phyloP scores from a whole-genome alignment of 2,329 filamentous ascomycete genomes.

The Penicillium sp. region DNA sequence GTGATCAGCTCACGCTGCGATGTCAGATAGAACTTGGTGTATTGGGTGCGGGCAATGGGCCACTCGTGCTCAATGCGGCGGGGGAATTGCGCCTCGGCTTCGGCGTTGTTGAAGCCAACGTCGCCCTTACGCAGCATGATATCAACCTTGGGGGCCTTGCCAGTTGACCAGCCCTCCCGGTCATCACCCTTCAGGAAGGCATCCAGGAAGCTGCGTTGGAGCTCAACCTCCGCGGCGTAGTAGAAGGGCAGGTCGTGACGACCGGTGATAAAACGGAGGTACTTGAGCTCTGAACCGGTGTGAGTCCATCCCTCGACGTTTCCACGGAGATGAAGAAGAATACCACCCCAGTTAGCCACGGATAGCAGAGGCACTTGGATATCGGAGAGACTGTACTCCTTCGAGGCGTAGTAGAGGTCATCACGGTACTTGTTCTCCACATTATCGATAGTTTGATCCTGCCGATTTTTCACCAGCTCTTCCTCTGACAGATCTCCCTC shows the following conservation, averaged over 20 bases:
- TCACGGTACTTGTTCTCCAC: constrained; percentile 60
- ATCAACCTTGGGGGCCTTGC: constrained; percentile 62
- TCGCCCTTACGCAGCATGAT: constrained; percentile 66
- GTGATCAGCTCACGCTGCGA: constrained; percentile 46
- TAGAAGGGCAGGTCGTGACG: constrained; percentile 74
- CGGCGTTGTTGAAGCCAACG: constrained; percentile 66
- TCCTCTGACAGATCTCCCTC: constrained; percentile 42
- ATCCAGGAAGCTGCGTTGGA: constrained; percentile 68
- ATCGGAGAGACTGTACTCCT: constrained; percentile 65
- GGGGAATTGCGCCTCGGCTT: constrained; percentile 58
- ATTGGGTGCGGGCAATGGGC: constrained; percentile 67
- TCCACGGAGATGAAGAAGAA: constrained; percentile 67
- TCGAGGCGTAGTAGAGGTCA: constrained; percentile 64
- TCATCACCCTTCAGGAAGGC: constrained; percentile 72
- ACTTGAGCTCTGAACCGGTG: constrained; percentile 68
- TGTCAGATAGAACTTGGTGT: constrained; percentile 63
- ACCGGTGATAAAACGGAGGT: constrained; percentile 68
- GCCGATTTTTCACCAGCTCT: constrained; percentile 39
- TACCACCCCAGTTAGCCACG: constrained; percentile 72
- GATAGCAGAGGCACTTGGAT: constrained; percentile 68
- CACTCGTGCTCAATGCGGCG: constrained; percentile 63
- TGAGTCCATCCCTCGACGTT: constrained; percentile 67
- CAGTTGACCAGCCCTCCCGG: constrained; percentile 45
- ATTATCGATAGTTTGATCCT: constrained; percentile 50
- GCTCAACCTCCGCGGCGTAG: constrained; percentile 66